Conservation (phyloP, 495 filamentous ascomycete species). For the Aspergillus coremiiformis region DNA sequence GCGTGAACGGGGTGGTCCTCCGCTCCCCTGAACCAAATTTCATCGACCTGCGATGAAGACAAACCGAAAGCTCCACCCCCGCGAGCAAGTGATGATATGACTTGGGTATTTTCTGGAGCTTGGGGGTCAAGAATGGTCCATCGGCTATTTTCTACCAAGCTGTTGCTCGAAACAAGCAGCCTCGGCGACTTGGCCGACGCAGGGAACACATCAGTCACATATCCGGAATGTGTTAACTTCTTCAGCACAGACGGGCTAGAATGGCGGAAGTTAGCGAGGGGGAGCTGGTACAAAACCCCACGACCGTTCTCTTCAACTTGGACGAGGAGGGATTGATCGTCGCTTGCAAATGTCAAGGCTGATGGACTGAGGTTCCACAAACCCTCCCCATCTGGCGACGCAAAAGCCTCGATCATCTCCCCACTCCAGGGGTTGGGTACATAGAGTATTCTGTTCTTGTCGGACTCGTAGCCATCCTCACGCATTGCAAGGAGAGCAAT, state of each 20-base stretch:
- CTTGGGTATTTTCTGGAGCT: conserved; percentile 28
- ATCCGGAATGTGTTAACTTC: conserved; percentile 52
- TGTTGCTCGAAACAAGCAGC: conserved; percentile 59
- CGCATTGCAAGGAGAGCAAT: conserved; percentile 79
- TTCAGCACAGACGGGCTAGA: conserved; percentile 48
- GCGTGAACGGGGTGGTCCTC: conserved; percentile 65
- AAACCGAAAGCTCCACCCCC: conserved; percentile 67
- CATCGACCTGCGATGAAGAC: conserved; percentile 50
- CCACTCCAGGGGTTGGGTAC: conserved; percentile 52
- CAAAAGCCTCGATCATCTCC: conserved; percentile 52
- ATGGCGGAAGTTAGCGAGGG: conserved; percentile 41
- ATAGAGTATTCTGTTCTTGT: conserved; percentile 73
- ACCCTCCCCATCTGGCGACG: conserved; percentile 53
- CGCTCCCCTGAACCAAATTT: conserved; percentile 64
- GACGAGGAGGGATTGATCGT: conserved; percentile 57
- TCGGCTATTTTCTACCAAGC: conserved; percentile 59
- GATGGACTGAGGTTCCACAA: conserved; percentile 64
- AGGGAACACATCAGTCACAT: conserved; percentile 50
- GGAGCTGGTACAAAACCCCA: conserved; percentile 56
- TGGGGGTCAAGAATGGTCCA: conserved; percentile 55
- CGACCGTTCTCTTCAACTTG: conserved; percentile 60
- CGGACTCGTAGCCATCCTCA: conserved; percentile 78
- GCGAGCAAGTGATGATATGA: conserved; percentile 59
- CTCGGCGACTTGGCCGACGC: conserved; percentile 40
- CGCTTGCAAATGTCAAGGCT: conserved; percentile 54